phyloP scores from a whole-genome alignment of 352 stramenopile genomes.

The Hyaloperonospora brassicae region DNA sequence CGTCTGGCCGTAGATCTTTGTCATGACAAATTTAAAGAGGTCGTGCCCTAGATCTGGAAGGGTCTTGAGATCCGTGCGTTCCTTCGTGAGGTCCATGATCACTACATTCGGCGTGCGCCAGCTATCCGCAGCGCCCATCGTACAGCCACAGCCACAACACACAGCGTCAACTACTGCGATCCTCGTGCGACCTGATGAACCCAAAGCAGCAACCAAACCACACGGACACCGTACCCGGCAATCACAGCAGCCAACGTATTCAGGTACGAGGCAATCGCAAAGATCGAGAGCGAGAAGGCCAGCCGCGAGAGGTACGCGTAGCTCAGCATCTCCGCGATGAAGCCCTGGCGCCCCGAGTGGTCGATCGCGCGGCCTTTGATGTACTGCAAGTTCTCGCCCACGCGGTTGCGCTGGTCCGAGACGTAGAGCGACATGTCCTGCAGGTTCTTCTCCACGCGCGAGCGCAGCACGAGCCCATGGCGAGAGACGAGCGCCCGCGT shows the following conservation, averaged over 20 bases:
- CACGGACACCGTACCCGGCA: constrained; percentile 32
- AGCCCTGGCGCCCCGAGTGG: constrained; percentile 68
- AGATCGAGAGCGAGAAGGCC: constrained; percentile 67
- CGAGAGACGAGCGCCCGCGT: constrained; percentile 36
- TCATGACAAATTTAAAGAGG: constrained; percentile 82
- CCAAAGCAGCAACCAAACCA: too few relatives aligned
- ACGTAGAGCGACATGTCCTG: constrained; percentile 76
- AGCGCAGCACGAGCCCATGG: constrained; percentile 38
- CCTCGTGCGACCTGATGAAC: too few relatives aligned
- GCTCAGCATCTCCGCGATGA: constrained; percentile 84
- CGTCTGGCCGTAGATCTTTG: constrained; percentile 75
- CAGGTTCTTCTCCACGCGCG: constrained; percentile 61
- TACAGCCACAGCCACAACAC: background rate
- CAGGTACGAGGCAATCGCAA: constrained; percentile 71
- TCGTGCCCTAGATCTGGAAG: constrained; percentile 80
- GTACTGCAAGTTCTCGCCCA: constrained; percentile 69
- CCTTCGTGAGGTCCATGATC: constrained; percentile 54
- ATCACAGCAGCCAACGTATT: constrained; percentile 78
- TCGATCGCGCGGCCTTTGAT: constrained; percentile 63
- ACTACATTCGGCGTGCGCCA: constrained; percentile 82
- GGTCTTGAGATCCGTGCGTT: constrained; percentile 61
- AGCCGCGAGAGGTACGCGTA: constrained; percentile 78
- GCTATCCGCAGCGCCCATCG: constrained; percentile 18
- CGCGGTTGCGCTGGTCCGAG: constrained; percentile 46
- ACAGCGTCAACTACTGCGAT: background rate